Conservation (phyloP, 148 eudicot species). For the Rhododendron griersonianum region DNA sequence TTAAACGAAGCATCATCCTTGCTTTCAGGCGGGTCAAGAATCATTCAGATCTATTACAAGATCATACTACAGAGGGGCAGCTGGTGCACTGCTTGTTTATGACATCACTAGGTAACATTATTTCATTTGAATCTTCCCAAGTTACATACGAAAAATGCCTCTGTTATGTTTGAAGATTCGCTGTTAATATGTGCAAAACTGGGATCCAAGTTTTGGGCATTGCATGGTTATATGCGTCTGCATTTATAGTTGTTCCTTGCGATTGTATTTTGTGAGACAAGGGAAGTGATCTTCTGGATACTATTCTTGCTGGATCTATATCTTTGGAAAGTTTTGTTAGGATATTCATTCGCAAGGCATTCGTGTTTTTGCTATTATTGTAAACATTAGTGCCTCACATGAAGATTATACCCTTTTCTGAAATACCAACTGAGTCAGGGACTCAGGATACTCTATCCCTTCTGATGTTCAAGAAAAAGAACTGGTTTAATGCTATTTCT, state of each 20-base stretch:
- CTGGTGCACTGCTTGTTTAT: slow-evolving; percentile 60
- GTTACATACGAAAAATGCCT: not conserved
- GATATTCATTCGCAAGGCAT: not conserved
- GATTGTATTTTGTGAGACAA: not conserved
- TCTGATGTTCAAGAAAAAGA: not conserved
- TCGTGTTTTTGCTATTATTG: not conserved
- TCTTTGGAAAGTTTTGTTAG: not conserved
- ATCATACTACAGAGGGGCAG: slow-evolving; percentile 63
- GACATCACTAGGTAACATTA: slow-evolving; percentile 49
- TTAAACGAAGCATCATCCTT: not conserved
- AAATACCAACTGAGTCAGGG: not conserved
- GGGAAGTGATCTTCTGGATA: not conserved
- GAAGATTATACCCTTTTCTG: not conserved
- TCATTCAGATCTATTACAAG: slow-evolving; percentile 59
- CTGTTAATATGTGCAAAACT: not conserved
- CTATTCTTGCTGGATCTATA: not conserved
- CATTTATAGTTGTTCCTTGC: not conserved
- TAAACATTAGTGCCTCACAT: not conserved
- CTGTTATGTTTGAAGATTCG: not conserved
- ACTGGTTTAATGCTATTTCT: not conserved
- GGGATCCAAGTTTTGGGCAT: not conserved
- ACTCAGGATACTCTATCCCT: not conserved
- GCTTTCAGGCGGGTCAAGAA: slow-evolving; percentile 58
- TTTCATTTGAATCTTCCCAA: not conserved
- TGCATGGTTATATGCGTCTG: not conserved